phyloP scores from a whole-genome alignment of 2,329 filamentous ascomycete species.

The Xylaria sp. region DNA sequence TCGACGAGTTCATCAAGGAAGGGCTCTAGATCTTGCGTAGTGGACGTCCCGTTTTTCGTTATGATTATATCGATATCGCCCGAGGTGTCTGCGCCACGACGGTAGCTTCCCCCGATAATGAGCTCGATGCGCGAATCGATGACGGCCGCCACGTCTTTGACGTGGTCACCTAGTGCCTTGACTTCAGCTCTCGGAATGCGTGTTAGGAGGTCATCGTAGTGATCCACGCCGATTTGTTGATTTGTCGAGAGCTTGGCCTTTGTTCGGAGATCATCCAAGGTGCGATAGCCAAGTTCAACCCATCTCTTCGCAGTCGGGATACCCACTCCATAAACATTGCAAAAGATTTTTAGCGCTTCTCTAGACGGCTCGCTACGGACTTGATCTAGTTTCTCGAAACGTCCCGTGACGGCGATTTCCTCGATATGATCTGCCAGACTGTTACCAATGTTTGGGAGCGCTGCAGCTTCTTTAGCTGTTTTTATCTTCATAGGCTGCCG shows the following conservation, averaged over 20 bases:
- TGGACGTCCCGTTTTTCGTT: conserved; percentile 66
- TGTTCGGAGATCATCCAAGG: conserved; percentile 70
- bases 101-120: conserved; percentile 83
- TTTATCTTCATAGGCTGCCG: conserved; percentile 67
- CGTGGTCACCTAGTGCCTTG: conserved; percentile 67
- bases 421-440: conserved; percentile 85
- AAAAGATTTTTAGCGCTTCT: conserved; percentile 69
- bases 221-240: conserved; percentile 78
- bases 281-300: conserved; percentile 75
- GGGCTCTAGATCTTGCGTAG: conserved; percentile 61
- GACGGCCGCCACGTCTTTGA: conserved; percentile 61
- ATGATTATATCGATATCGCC: conserved; percentile 88
- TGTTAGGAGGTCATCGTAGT: conserved; percentile 77
- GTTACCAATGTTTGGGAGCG: conserved; percentile 71
- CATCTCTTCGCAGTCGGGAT: conserved; percentile 72
- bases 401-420: conserved; percentile 80
- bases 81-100: conserved; percentile 74
- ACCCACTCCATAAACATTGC: conserved; percentile 81
- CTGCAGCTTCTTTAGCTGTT: conserved; percentile 71
- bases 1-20: conserved; percentile 69
- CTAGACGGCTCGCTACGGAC: conserved; percentile 71
- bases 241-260: conserved; percentile 69
- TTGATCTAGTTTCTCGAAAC: conserved; percentile 73
- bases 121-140: conserved; percentile 71
- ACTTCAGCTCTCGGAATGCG: conserved; percentile 82